Percentiles rank a stretch among this genome's conserved stretches.
These are phyloP conservation scores for Thymus mandschuricus DNA, from an alignment of 257 asterid species.

Conservation along the genomic window DNA sequence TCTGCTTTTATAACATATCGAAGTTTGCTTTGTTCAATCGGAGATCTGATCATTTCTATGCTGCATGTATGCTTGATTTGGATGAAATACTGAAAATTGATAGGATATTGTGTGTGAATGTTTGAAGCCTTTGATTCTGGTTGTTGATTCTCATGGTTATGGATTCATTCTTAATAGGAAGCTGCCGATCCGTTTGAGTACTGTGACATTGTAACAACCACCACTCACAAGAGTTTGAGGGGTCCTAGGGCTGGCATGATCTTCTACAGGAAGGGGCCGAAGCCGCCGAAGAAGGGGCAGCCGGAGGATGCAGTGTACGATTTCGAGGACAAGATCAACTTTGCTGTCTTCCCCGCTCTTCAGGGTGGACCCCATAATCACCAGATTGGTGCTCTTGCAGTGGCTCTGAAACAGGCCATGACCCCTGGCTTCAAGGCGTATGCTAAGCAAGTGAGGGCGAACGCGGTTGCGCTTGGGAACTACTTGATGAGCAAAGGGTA, in stretches of 20 bases:
- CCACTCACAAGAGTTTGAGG: conserved; percentile 94
- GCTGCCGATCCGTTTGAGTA: conserved; percentile 93
- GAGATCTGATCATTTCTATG: conserved; percentile 6
- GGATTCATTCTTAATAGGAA: conserved; percentile 46
- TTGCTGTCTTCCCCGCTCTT: conserved; percentile 92
- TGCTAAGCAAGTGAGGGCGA: conserved; percentile 93
- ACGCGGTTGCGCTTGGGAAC: conserved; percentile 90
- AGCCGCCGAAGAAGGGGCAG: conserved; percentile 78
- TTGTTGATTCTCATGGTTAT: not conserved
- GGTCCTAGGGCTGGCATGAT: conserved; percentile 96
- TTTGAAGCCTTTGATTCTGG: not conserved
- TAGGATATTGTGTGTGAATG: not conserved
- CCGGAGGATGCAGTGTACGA: conserved; percentile 87
- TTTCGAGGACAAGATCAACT: conserved; percentile 93
- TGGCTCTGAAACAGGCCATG: conserved; percentile 85
- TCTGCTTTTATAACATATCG: not conserved
- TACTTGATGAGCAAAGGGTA: conserved; percentile 85
- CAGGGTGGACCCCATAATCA: conserved; percentile 99
- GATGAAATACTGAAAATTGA: conserved; percentile 3
- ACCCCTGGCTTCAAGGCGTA: conserved; percentile 87
- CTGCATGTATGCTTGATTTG: conserved; percentile 19
- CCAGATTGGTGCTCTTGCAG: conserved; percentile 98
- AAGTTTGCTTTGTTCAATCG: not conserved
- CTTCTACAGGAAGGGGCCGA: conserved; percentile 86
- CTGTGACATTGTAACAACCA: conserved; percentile 91